Evolutionary conservation across 2,329 filamentous ascomycete genomes (phyloP), one percentile per base, ranked within the genome.

Genomic region (Aspergillus sp.): DNA sequence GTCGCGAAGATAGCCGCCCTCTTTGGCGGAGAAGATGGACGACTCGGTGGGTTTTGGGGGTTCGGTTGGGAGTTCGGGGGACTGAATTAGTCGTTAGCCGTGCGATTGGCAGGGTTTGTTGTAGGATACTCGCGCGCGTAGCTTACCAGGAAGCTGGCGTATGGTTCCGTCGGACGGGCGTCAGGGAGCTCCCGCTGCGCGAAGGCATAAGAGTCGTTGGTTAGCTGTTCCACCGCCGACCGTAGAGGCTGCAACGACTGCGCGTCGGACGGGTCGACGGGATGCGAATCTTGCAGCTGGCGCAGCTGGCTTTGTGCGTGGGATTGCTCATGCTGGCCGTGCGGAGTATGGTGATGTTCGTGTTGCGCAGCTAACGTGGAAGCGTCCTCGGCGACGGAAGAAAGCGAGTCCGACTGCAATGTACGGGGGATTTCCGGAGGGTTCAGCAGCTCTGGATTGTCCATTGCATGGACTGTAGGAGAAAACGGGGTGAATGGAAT

Each of bases 161-260:
- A 58, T 13, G 54, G 36, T 36, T 64, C 10, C 52, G 61, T n/a
- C 56, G 49, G 52, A 41, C 16, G 45, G 54, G 23, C 47, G 53
- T 11, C 29, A 58, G 52, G 54, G 16, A 57, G 58, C 20, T 56
- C 50, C 10, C 56, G 53, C 19, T 55, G 49, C 14, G 50, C 55
- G 31, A 54, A 51, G 2, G 46, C 13, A 49, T 60, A 58, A 3
- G 57, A 47, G 19, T 59, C 55, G 14, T 21, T 16, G 19, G 16
- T 17, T 25, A 65, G 57, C 38, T 60, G 58, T 45, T 57, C 65
- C 23, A 64, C 53, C 13, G 63, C 45, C 23, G 57, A 43, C 25
- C 65, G 61, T 47, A 70, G 64, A 13, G 64, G 48, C 9, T 62
- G 62, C 21, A 71, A 64, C 5, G 63, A 53, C 44, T 65, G 64